These are phyloP conservation scores for Arctium lappa DNA, from an alignment of 129 eudicot species.

Conservation along the genomic window DNA sequence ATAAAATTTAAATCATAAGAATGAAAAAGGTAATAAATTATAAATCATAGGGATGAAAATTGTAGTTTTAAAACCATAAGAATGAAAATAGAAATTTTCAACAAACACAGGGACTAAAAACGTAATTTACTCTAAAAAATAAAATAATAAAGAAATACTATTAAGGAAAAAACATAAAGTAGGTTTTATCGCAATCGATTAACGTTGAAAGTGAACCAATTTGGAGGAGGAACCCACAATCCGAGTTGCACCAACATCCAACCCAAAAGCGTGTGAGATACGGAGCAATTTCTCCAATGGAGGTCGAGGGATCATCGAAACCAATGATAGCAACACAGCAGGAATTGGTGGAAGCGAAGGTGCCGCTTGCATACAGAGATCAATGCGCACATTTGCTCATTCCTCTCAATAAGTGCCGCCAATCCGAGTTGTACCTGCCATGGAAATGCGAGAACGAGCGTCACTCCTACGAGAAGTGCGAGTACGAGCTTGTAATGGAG, in stretches of 20 bases:
- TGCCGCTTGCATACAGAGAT: conserved; percentile 71
- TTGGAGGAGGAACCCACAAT: not conserved
- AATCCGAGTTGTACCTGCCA: conserved; percentile 65
- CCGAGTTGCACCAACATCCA: not conserved
- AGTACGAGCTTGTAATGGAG: conserved; percentile 91
- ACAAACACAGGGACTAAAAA: too few species aligned
- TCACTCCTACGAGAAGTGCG: conserved; percentile 81
- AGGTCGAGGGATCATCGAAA: conserved; percentile 73
- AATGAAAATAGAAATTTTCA: too few species aligned
- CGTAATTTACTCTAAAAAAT: too few species aligned
- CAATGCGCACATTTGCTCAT: conserved; percentile 87
- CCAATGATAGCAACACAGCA: conserved; percentile 76
- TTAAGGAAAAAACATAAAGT: not conserved
- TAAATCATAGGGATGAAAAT: too few species aligned
- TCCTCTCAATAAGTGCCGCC: conserved; percentile 88
- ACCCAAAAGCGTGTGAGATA: not conserved
- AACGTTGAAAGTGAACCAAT: not conserved
- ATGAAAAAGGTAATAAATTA: too few species aligned
- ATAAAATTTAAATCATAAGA: too few species aligned
- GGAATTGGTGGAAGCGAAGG: conserved; percentile 67
- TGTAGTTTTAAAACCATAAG: too few species aligned
- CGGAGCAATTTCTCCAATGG: conserved; percentile 33
- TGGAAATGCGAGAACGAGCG: conserved; percentile 94
- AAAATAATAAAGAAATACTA: not conserved
- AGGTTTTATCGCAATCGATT: not conserved